Conservation (phyloP, 78 protist genomes). For the Emiliania huxleyi region DNA sequence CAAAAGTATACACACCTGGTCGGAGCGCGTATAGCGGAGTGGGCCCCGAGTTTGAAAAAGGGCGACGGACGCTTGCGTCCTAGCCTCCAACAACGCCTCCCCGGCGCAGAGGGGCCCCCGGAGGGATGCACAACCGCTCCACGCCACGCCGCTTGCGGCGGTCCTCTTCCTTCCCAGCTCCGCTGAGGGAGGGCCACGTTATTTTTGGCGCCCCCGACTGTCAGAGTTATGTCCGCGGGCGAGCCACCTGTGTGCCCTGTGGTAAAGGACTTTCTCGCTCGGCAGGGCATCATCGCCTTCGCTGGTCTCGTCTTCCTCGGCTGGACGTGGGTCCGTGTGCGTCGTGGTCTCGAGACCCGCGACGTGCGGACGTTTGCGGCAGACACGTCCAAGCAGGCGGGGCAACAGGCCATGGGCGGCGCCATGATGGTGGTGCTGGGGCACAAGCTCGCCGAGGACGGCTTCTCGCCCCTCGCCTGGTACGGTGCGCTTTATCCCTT, state of each 20-base stretch:
- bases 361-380: neutral
- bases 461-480: neutral
- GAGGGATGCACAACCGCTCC: no score
- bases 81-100: no score
- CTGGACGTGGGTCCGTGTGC: neutral
- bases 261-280: neutral
- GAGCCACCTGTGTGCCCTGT: neutral
- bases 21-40: no score
- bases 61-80: no score
- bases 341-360: neutral
- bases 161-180: no score
- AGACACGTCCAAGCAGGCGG: neutral
- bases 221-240: no score
- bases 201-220: no score
- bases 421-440: neutral
- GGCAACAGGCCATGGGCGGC: slow-evolving; percentile 1
- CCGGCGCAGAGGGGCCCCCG: no score
- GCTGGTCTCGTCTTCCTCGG: neutral
- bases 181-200: no score
- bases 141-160: no score
- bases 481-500: neutral
- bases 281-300: neutral
- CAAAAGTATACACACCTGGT: no score
- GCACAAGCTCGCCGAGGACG: neutral
- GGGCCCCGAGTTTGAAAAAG: no score